Evolutionary conservation across 2,329 filamentous ascomycete genomes (phyloP).

Genomic region (Botryosphaeria agaves): DNA sequence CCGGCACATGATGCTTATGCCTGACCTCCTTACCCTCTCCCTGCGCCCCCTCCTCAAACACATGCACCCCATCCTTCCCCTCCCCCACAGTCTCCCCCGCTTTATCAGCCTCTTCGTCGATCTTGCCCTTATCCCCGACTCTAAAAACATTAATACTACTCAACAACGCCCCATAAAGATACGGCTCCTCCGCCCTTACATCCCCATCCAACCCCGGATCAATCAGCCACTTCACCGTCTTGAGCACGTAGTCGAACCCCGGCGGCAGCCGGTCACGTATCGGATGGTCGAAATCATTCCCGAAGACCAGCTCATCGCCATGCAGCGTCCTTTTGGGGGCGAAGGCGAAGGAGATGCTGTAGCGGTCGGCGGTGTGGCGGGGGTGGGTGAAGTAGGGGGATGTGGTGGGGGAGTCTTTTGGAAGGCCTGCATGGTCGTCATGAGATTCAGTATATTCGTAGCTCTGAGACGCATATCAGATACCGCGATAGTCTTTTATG

Average conservation of each 20-base stretch:
- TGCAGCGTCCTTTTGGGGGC: slow-evolving; percentile 50
- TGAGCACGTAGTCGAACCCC: slow-evolving; percentile 70
- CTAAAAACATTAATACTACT: slow-evolving; percentile 64
- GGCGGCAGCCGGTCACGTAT: slow-evolving; percentile 75
- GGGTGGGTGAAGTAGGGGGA: slow-evolving; percentile 62
- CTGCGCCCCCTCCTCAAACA: slow-evolving; percentile 35
- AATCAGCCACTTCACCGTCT: slow-evolving; percentile 75
- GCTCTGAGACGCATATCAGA: neutral
- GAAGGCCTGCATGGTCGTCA: slow-evolving; percentile 39
- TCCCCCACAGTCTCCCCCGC: slow-evolving; percentile 14
- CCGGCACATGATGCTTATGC: slow-evolving; percentile 21
- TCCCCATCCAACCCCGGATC: slow-evolving; percentile 86
- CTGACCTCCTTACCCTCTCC: slow-evolving; percentile 25
- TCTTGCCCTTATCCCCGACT: slow-evolving; percentile 31
- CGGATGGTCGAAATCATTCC: slow-evolving; percentile 87
- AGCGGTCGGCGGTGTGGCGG: slow-evolving; percentile 59
- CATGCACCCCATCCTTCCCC: slow-evolving; percentile 30
- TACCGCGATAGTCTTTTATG: slow-evolving; percentile 43
- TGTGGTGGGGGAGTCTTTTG: slow-evolving; percentile 46
- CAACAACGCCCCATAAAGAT: slow-evolving; percentile 68
- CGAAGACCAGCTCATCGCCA: slow-evolving; percentile 66
- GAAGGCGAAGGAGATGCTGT: slow-evolving; percentile 68
- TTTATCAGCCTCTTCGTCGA: slow-evolving; percentile 8
- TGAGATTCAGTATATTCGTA: neutral
- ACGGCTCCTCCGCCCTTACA: slow-evolving; percentile 70